Evolutionary conservation across 140 eudicot species (phyloP).

Genomic region (Cichorium intybus): DNA sequence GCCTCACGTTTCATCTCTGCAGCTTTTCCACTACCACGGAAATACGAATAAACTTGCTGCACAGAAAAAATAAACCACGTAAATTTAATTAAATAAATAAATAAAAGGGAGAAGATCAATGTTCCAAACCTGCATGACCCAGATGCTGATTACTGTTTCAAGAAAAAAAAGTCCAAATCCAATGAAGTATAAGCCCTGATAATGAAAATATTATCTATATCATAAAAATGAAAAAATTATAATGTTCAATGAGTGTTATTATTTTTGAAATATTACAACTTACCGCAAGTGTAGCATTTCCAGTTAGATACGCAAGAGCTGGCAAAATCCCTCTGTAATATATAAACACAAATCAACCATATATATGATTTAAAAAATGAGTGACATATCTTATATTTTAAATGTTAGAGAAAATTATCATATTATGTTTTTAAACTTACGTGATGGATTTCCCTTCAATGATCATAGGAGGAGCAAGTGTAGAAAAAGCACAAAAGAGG

Average conservation of each 20-base stretch:
- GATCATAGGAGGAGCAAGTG: conserved; percentile 87
- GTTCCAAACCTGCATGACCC: conserved; percentile 81
- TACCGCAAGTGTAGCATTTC: conserved; percentile 69
- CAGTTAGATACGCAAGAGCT: conserved; percentile 54
- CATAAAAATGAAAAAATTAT: neutral
- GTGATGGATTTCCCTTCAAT: conserved; percentile 74
- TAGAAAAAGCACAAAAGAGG: conserved; percentile 58
- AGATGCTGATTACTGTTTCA: conserved; percentile 69
- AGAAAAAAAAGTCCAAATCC: conserved; percentile 60
- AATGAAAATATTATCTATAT: neutral
- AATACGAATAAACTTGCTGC: conserved; percentile 90
- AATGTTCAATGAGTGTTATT: neutral
- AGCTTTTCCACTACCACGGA: conserved; percentile 89
- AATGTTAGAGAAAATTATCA: neutral
- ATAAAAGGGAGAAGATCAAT: neutral
- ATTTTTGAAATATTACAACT: conserved; percentile 6
- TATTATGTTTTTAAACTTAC: conserved; percentile 46
- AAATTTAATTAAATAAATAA: neutral
- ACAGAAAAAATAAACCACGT: conserved; percentile 15
- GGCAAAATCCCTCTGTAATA: conserved; percentile 84
- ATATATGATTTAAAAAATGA: neutral
- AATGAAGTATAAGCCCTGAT: conserved; percentile 62
- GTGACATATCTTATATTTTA: neutral
- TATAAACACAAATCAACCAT: neutral
- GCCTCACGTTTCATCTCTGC: conserved; percentile 79